phyloP scores from a whole-genome alignment of 73 alveolate genomes.

The Blepharisma japonicum region DNA sequence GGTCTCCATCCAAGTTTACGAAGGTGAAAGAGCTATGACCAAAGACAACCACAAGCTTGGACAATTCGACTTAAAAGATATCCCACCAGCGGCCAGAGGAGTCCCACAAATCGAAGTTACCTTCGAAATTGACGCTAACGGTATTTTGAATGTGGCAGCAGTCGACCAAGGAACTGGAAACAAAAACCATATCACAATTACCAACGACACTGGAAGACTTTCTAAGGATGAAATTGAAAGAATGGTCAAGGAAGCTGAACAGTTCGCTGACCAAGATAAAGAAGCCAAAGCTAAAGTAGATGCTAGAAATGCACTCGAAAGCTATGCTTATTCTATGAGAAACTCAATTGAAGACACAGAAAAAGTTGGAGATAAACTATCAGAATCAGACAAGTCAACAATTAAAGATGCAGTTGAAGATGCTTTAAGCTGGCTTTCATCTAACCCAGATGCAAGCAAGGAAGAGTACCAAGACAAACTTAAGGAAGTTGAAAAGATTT shows the following conservation, averaged over 20 bases:
- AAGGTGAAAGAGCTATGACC: conserved; percentile 98
- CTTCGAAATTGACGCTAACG: conserved; percentile 89
- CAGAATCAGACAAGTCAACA: conserved; percentile 66
- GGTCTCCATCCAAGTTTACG: conserved; percentile 91
- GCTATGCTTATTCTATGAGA: conserved; percentile 85
- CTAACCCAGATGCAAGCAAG: conserved; percentile 79
- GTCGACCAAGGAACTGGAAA: conserved; percentile 89
- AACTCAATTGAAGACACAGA: conserved; percentile 88
- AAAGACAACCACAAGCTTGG: conserved; percentile 98
- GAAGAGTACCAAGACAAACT: conserved; percentile 79
- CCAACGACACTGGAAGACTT: conserved; percentile 95
- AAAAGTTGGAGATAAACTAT: conserved; percentile 68
- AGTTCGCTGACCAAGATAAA: conserved; percentile 93
- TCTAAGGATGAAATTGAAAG: conserved; percentile 90
- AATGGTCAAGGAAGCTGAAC: conserved; percentile 89
- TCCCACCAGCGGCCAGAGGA: conserved; percentile 98
- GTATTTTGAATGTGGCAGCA: conserved; percentile 83
- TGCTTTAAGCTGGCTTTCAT: conserved; percentile 75
- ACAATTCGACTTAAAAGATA: conserved; percentile 92
- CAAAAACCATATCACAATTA: conserved; percentile 88
- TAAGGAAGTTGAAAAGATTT: conserved; percentile 55
- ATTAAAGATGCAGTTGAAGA: conserved; percentile 79
- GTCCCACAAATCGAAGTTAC: conserved; percentile 97
- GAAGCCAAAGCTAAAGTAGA: conserved; percentile 89
- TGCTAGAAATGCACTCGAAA: conserved; percentile 91